A percentile compares a stretch with the other conserved stretches of the same genome.
Evolutionary conservation across 768 basidiomycete species (phyloP).

Genomic region (Lactifluus subvellereus): DNA sequence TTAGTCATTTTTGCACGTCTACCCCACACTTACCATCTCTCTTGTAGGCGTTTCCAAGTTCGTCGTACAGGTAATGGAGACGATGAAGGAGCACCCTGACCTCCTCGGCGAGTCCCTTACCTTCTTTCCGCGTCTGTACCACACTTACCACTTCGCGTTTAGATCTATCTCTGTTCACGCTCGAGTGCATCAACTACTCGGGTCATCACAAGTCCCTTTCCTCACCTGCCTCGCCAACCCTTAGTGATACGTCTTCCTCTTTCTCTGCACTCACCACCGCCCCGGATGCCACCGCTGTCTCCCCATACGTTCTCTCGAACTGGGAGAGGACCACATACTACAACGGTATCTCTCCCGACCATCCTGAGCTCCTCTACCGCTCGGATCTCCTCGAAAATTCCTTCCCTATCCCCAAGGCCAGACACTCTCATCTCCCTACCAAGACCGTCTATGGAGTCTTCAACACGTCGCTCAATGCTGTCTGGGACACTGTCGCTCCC

Average conservation of each 20-base stretch:
- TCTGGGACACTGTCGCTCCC: conserved; percentile 18
- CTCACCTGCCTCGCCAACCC: too few species aligned
- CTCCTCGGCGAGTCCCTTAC: neutral
- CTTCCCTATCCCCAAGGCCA: conserved; percentile 7
- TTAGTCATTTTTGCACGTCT: neutral
- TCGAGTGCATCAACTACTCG: neutral
- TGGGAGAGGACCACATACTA: neutral
- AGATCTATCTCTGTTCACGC: neutral
- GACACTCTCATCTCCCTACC: conserved; percentile 1
- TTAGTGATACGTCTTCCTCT: too few species aligned
- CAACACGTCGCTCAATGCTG: conserved; percentile 8
- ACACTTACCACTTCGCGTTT: neutral
- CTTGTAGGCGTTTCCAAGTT: neutral
- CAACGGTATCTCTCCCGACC: neutral
- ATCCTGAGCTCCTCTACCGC: conserved; percentile 8
- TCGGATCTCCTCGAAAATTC: conserved; percentile 7
- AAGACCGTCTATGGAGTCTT: conserved; percentile 19
- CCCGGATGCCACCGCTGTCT: neutral
- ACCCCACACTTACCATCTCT: neutral
- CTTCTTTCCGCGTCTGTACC: neutral
- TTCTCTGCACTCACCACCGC: too few species aligned
- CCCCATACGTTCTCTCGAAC: neutral
- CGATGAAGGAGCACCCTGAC: neutral
- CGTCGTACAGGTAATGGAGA: neutral
- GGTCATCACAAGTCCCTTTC: too few species aligned